A percentile compares a stretch with the other conserved stretches of the same genome.
Conservation (phyloP, 2,329 filamentous ascomycete species). For the Calonectria pseudoreteaudii region DNA sequence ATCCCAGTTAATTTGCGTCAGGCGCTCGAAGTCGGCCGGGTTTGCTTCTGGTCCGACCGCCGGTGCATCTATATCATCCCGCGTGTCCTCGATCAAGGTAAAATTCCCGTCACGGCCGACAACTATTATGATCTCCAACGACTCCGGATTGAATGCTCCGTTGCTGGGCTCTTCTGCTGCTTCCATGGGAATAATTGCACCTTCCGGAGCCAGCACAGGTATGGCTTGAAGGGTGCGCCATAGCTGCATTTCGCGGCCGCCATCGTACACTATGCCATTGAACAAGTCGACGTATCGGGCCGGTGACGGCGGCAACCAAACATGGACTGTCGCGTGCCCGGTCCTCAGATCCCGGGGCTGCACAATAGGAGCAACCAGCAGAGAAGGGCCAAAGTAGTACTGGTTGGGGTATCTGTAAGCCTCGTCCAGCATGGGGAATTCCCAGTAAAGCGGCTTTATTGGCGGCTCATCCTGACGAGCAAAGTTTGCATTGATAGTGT, state of each 20-base stretch:
- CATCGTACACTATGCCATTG: slow-evolving; percentile 68
- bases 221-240: slow-evolving; percentile 58
- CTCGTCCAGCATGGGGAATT: slow-evolving; percentile 60
- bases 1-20: not conserved
- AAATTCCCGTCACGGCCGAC: slow-evolving; percentile 61
- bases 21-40: not conserved
- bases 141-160: slow-evolving; percentile 58
- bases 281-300: slow-evolving; percentile 68
- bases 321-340: slow-evolving; percentile 59
- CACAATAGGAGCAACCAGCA: slow-evolving; percentile 69
- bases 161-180: slow-evolving; percentile 52
- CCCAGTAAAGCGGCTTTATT: slow-evolving; percentile 74
- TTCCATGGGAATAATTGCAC: slow-evolving; percentile 70
- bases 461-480: slow-evolving; percentile 59
- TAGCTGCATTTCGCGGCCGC: slow-evolving; percentile 63
- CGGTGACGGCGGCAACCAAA: slow-evolving; percentile 65
- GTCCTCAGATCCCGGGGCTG: slow-evolving; percentile 59
- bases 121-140: slow-evolving; percentile 61
- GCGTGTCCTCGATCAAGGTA: slow-evolving; percentile 60
- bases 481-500: slow-evolving; percentile 66
- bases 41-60: not conserved
- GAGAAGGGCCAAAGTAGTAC: slow-evolving; percentile 68
- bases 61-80: slow-evolving; percentile 8
- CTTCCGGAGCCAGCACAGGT: slow-evolving; percentile 67
- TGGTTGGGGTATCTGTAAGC: slow-evolving; percentile 69